phyloP scores from a whole-genome alignment of 1,284 basidiomycete genomes.

The Sanghuangporus weigelae region DNA sequence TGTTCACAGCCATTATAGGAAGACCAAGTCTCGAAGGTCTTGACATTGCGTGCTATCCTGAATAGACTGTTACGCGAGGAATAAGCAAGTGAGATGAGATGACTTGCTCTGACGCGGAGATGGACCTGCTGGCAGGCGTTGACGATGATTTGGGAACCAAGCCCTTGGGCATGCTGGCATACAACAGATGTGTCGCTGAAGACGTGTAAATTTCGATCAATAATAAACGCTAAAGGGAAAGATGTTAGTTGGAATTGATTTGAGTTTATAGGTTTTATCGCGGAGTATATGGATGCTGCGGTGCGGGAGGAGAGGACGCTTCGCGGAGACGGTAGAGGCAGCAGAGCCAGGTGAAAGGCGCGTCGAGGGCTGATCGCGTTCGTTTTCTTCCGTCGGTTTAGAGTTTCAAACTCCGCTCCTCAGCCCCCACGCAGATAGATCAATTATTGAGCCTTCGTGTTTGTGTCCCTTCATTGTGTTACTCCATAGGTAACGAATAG shows the following conservation, averaged over 20 bases:
- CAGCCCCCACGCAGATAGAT: not conserved
- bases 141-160: constrained; percentile 1
- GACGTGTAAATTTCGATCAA: not conserved
- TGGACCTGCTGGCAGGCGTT: constrained; percentile 12
- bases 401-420: not conserved
- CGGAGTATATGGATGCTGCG: not conserved
- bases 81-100: constrained; percentile 18
- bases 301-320: not conserved
- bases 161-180: not conserved
- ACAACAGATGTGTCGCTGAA: constrained; percentile 1
- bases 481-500: too few relatives aligned
- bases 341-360: not conserved
- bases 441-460: not conserved
- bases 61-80: constrained; percentile 26
- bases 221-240: constrained; percentile 5
- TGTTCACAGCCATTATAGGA: constrained; percentile 27
- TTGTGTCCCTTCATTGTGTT: too few relatives aligned
- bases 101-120: constrained; percentile 21
- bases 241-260: constrained; percentile 7
- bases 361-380: not conserved
- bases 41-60: constrained; percentile 30
- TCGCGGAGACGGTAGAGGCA: not conserved
- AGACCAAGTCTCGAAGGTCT: constrained; percentile 30
- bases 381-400: not conserved
- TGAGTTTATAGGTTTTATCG: not conserved